Evolutionary conservation across 2,329 filamentous ascomycete genomes (phyloP), one percentile per base, ranked within the genome.

Genomic region (Colletotrichum godetiae): DNA sequence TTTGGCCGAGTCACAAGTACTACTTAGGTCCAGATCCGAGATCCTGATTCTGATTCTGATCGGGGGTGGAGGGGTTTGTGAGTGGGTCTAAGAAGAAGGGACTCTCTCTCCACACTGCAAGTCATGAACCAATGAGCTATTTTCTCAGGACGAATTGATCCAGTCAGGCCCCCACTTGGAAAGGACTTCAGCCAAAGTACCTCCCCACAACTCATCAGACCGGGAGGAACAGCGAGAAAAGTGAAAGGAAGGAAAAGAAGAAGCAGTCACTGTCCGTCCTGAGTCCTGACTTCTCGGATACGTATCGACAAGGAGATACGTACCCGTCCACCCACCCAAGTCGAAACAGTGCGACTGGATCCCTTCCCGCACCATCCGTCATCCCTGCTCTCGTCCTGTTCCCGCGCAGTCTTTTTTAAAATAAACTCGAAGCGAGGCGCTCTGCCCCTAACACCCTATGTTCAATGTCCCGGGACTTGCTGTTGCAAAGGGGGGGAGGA

Each of bases 1-100:
- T 68, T 59, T 62, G 68, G 58, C 72, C 52, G 62, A 67, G 37
- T 15, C 22, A 8, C 24, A 72, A 22, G 72, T 74, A 67, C 37
- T 58, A 11, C 35, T 15, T 37, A 67, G 42, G 72, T 74, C 63
- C 19, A 62, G 68, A 74, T 74, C 62, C 68, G 37, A 74, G 67
- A 73, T 73, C 67, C 67, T 73, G 70, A 66, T 73, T 19, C 64
- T 72, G 65, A 66, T 69, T 33, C 53, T 68, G 58, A 72, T 72
- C 65, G 59, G 35, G 66, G 19, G 15, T 49, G 6, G 13, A 27
- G 59, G 59, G 10, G 53, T 62, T 62, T 2, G 3, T 58, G 42
- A 22, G 31, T 60, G 60, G 55, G 6, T 27, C 60, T 52, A 46
- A 33, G 24, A 37, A 19, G 24, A 27, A 8, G 4, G 13, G 6